Conservation (phyloP, 306 rosid species). For the Dalbergia oliveri region DNA sequence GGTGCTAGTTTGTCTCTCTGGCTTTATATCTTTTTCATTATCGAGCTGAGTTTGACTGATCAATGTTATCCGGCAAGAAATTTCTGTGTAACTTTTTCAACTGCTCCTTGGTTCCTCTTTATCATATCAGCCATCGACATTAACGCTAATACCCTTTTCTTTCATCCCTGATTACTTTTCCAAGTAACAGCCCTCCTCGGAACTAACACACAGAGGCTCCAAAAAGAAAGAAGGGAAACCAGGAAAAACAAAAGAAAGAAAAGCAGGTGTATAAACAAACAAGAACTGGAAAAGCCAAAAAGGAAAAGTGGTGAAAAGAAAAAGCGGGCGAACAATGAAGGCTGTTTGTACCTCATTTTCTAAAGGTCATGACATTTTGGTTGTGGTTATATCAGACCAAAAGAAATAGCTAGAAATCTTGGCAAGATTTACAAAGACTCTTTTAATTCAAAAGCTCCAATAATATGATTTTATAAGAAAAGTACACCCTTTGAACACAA, state of each 20-base stretch:
- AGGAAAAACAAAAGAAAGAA: background rate
- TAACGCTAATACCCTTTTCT: constrained; percentile 50
- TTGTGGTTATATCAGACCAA: constrained; percentile 34
- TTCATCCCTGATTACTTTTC: constrained; percentile 40
- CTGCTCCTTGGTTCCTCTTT: constrained; percentile 73
- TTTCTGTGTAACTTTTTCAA: constrained; percentile 71
- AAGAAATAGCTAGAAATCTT: constrained; percentile 49
- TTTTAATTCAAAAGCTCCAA: background rate
- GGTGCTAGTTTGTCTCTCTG: constrained; percentile 67
- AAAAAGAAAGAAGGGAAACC: constrained; percentile 16
- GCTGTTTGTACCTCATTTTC: constrained; percentile 40
- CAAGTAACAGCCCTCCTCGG: constrained; percentile 52
- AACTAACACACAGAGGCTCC: constrained; percentile 58
- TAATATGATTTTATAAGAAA: background rate
- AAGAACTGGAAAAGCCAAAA: constrained; percentile 29
- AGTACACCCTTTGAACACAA: background rate
- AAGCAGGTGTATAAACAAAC: constrained; percentile 2
- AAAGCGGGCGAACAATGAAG: constrained; percentile 21
- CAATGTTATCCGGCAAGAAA: constrained; percentile 67
- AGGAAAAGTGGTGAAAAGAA: background rate
- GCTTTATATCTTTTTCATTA: constrained; percentile 52
- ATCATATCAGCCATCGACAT: constrained; percentile 63
- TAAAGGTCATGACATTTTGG: constrained; percentile 37
- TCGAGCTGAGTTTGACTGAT: constrained; percentile 61
- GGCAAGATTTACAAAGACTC: constrained; percentile 35